Evolutionary conservation across 2,329 filamentous ascomycete genomes (phyloP).

Genomic region (Nothophaeocryptopus gaeumannii): DNA sequence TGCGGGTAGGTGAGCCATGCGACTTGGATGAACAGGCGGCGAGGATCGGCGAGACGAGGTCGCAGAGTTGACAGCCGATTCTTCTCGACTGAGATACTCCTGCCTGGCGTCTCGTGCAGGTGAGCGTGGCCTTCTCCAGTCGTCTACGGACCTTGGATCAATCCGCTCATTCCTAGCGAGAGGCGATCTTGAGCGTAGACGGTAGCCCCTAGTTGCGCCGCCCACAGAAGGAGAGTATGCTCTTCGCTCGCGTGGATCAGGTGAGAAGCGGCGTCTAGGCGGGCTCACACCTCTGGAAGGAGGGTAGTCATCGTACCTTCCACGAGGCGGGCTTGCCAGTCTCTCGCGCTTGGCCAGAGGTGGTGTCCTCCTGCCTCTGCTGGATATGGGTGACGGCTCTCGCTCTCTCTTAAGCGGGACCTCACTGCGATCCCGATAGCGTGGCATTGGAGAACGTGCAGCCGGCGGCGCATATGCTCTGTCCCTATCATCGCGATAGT

Average conservation of each 20-base stretch:
- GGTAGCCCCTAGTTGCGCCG: constrained; percentile 39
- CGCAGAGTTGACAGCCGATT: constrained; percentile 54
- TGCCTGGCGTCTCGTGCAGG: constrained; percentile 38
- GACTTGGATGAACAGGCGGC: constrained; percentile 54
- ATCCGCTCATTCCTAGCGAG: constrained; percentile 50
- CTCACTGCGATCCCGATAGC: constrained; percentile 44
- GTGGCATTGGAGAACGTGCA: constrained; percentile 40
- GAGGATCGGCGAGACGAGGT: constrained; percentile 61
- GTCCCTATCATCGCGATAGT: constrained; percentile 33
- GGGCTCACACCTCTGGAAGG: constrained; percentile 37
- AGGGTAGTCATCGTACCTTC: constrained; percentile 47
- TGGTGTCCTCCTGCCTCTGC: constrained; percentile 45
- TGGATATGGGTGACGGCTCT: constrained; percentile 48
- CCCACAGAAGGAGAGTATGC: constrained; percentile 29
- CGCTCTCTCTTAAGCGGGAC: constrained; percentile 43
- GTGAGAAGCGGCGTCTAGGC: constrained; percentile 44
- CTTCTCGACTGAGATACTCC: constrained; percentile 43
- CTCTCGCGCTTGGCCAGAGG: constrained; percentile 41
- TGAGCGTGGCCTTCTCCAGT: constrained; percentile 55
- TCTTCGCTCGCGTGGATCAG: constrained; percentile 37
- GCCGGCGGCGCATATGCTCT: constrained; percentile 22
- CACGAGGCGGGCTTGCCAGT: constrained; percentile 39
- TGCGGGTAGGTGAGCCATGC: constrained; percentile 38
- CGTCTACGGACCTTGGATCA: constrained; percentile 49
- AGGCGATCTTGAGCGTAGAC: constrained; percentile 54